Evolutionary conservation across 2,329 filamentous ascomycete species (phyloP), one percentile per base, ranked within the genome.

Genomic region (Salinomyces thailandicus): DNA sequence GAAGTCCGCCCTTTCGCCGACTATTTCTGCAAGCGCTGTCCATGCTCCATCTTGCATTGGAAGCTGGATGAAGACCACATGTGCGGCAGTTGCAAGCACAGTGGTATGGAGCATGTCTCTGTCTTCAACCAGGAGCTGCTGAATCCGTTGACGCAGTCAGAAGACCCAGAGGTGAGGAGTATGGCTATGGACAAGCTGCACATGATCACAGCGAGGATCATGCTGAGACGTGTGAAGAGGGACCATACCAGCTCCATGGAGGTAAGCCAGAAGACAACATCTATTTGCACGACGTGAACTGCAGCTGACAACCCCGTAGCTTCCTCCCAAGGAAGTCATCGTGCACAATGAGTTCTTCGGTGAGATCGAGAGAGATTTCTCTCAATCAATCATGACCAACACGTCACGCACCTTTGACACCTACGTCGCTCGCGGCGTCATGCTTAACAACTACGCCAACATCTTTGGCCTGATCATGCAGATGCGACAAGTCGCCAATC

Each of bases 391-490:
- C 67, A 98, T 96, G 85, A 85, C 79, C 12, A 93, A 84, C 55
- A 81, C 84, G 5, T 75, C 80, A 40, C 81, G 91, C 43, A 79
- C 86, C 51, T 98, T 96, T 48, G 85, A 96, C 54, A 96, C 87
- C 0, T 98, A 96, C 48, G 91, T 96, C 24, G 81, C 85, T 13
- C 84, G 86, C 45, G 87, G 86, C 65, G 89, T 96, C 14, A 77
- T 98, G 61, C 73, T 98, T 35, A 71, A 96, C 68, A 94, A 95
- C 57, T 96, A 96, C 50, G 91, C 91, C 65, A 98, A 98, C 59
- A 96, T 98, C 47, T 98, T 98, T 53, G 89, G 87, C 55, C 72
- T 98, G 37, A 95, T 98, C 55, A 96, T 96, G 85, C 87, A 94
- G 61, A 96, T 98, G 89, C 81, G 91, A 37, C 91, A 98, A 27